These are phyloP conservation scores for Quercus bicolor DNA, from an alignment of 306 rosid species.

Conservation along the genomic window DNA sequence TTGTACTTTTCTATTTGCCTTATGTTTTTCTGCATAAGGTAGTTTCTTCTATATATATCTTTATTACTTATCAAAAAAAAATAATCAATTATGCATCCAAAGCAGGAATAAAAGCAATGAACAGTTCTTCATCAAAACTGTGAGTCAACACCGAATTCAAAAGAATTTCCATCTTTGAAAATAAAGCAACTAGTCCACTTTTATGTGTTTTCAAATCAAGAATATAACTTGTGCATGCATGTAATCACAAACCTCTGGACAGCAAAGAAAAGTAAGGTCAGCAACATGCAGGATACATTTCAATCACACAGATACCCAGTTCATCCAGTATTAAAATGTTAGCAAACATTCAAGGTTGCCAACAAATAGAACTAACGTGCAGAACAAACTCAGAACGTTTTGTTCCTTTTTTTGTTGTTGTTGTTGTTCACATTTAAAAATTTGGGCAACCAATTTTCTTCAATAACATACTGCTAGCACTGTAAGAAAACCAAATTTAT, in stretches of 20 bases:
- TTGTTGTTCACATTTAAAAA: not conserved
- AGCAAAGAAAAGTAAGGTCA: not conserved
- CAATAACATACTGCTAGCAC: not conserved
- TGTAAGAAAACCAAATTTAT: constrained; percentile 5
- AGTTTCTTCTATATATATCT: too few species aligned
- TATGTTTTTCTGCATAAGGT: too few species aligned
- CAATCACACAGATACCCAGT: not conserved
- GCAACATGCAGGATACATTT: not conserved
- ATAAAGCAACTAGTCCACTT: not conserved
- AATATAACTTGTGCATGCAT: not conserved
- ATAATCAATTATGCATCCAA: not conserved
- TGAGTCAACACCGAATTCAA: not conserved
- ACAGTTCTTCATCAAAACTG: not conserved
- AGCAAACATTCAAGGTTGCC: not conserved
- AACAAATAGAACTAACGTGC: not conserved
- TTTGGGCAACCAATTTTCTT: not conserved
- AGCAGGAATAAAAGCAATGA: not conserved
- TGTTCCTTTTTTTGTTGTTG: not conserved
- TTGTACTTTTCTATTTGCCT: too few species aligned
- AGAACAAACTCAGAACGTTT: not conserved
- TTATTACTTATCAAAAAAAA: too few species aligned
- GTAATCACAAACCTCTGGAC: not conserved
- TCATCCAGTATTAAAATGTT: not conserved
- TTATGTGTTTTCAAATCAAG: not conserved
- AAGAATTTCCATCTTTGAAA: not conserved